Conservation (phyloP, 768 basidiomycete genomes). For the Trametes sanguinea region DNA sequence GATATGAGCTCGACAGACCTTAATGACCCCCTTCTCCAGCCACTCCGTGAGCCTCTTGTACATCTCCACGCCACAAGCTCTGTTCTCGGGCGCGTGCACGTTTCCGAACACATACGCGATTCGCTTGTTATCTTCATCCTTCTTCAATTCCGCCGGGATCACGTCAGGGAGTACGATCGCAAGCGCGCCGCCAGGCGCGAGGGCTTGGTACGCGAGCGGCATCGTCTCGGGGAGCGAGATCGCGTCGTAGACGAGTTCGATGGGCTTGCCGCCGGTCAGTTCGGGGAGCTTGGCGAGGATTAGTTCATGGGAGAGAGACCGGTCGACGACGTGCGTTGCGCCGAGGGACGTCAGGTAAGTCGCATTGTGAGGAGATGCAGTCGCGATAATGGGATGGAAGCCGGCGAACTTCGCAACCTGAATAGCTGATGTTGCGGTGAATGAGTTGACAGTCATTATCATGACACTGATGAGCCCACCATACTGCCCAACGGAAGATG, state of each 20-base stretch:
- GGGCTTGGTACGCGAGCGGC: slow-evolving; percentile 24
- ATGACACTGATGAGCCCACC: slow-evolving; percentile 21
- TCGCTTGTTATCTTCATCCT: slow-evolving; percentile 15
- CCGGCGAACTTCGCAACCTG: slow-evolving; percentile 26
- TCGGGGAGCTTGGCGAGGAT: slow-evolving; percentile 14
- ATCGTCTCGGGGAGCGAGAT: slow-evolving; percentile 25
- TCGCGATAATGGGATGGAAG: slow-evolving; percentile 10
- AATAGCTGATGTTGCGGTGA: slow-evolving; percentile 16
- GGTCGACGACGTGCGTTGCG: slow-evolving; percentile 32
- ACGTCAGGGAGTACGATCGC: slow-evolving; percentile 16
- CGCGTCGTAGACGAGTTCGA: slow-evolving; percentile 30
- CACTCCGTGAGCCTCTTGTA: slow-evolving; percentile 25
- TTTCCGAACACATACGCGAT: slow-evolving; percentile 21
- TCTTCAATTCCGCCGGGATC: slow-evolving; percentile 17
- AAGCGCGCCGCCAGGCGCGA: slow-evolving; percentile 29
- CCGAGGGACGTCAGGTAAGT: slow-evolving; percentile 23
- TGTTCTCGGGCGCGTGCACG: slow-evolving; percentile 18
- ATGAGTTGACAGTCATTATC: not conserved
- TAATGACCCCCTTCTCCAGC: slow-evolving; percentile 26
- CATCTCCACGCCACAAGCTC: slow-evolving; percentile 20
- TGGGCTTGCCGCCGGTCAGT: slow-evolving; percentile 22
- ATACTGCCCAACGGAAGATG: slow-evolving; percentile 34
- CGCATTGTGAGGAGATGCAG: slow-evolving; percentile 29
- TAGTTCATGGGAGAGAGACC: slow-evolving; percentile 12
- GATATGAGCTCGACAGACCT: slow-evolving; percentile 16